A percentile compares a stretch with the other conserved stretches of the same genome.
These are phyloP conservation scores for Paramecium pentaurelia DNA, from an alignment of 73 alveolate genomes.

Conservation along the genomic window DNA sequence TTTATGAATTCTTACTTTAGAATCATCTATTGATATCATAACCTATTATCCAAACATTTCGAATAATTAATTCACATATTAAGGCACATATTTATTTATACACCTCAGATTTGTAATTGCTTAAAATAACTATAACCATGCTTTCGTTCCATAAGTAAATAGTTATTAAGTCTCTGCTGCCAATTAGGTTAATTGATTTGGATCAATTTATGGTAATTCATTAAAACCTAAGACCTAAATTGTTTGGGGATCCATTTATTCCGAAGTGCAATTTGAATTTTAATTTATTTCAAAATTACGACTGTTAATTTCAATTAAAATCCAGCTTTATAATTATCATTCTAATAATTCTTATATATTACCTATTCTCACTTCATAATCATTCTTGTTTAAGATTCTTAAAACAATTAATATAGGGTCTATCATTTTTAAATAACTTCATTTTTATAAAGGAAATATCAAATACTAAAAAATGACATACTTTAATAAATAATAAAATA, in stretches of 20 bases:
- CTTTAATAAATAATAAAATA: too few species aligned
- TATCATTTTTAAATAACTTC: too few species aligned
- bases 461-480: too few species aligned
- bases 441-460: too few species aligned
- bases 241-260: neutral
- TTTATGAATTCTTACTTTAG: neutral
- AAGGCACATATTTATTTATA: neutral
- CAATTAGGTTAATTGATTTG: neutral
- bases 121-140: neutral
- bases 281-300: neutral
- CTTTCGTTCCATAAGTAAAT: neutral
- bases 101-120: constrained; percentile 14
- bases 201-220: neutral
- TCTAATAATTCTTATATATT: neutral
- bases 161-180: neutral
- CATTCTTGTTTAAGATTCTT: neutral
- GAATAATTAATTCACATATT: neutral
- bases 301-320: neutral
- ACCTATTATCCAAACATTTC: constrained; percentile 25
- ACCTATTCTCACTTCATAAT: neutral
- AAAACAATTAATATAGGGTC: neutral
- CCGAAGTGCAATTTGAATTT: constrained; percentile 27
- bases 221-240: neutral
- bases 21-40: neutral
- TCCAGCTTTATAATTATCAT: neutral